Evolutionary conservation across 2,329 filamentous ascomycete genomes (phyloP).

Genomic region (Nothopassalora personata): DNA sequence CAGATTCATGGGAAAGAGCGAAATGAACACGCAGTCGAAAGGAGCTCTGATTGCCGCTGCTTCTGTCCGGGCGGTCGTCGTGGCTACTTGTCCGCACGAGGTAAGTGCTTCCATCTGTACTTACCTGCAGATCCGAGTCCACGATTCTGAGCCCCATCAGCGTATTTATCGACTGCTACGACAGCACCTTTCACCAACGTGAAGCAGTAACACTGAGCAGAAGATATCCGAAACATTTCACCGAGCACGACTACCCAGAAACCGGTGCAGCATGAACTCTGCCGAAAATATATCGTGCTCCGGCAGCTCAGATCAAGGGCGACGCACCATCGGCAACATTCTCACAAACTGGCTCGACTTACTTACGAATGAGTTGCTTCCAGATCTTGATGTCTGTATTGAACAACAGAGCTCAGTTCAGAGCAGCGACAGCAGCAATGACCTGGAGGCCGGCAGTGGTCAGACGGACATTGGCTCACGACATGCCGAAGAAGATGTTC

Average conservation of each 20-base stretch:
- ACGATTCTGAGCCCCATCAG: neutral
- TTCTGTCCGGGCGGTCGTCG: neutral
- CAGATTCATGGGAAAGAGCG: neutral
- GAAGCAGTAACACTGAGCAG: neutral
- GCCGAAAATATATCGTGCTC: neutral
- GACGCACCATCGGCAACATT: neutral
- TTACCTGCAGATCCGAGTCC: neutral
- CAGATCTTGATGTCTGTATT: neutral
- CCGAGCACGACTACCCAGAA: neutral
- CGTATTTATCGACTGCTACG: neutral
- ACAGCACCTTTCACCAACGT: neutral
- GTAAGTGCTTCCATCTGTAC: neutral
- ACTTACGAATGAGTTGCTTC: constrained; percentile 7
- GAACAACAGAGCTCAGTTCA: neutral
- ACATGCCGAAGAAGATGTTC: neutral
- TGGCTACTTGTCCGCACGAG: neutral
- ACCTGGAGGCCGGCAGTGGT: neutral
- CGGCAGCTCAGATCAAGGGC: neutral
- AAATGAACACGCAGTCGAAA: neutral
- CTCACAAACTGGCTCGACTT: constrained; percentile 4
- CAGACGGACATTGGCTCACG: neutral
- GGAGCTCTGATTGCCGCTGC: neutral
- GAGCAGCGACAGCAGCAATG: neutral
- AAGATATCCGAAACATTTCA: neutral
- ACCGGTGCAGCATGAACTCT: neutral